These are phyloP conservation scores for Hyaloscypha finlandica DNA, from an alignment of 495 filamentous ascomycete species.

Conservation along the genomic window DNA sequence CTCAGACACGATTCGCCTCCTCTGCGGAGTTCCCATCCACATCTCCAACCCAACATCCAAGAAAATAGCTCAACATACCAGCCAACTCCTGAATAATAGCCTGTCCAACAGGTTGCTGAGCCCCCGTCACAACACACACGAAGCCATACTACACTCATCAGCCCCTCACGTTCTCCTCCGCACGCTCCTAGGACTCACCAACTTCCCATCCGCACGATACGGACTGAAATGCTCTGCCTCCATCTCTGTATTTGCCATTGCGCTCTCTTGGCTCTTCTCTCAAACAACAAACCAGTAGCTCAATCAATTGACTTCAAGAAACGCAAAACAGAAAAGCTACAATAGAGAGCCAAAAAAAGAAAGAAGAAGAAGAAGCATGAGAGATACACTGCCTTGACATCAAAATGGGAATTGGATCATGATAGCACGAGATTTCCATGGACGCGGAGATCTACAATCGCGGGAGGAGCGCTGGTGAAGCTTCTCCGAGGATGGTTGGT, in stretches of 20 bases:
- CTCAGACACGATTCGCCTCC: background rate
- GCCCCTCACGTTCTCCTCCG: background rate
- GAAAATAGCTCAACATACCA: constrained; percentile 37
- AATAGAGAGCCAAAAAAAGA: background rate
- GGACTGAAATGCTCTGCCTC: constrained; percentile 53
- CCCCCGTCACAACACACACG: constrained; percentile 62
- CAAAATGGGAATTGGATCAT: background rate
- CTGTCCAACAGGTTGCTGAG: constrained; percentile 57
- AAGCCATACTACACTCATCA: constrained; percentile 53
- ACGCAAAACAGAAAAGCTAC: background rate
- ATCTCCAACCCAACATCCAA: background rate
- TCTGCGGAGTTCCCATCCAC: background rate
- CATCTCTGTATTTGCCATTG: background rate
- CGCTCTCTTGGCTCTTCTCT: background rate
- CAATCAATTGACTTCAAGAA: background rate
- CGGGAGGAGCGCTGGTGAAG: background rate
- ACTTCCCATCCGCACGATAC: constrained; percentile 60
- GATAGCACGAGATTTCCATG: background rate
- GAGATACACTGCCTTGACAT: constrained; percentile 3
- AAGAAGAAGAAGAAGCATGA: background rate
- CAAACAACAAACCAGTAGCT: background rate
- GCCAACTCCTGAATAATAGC: constrained; percentile 60
- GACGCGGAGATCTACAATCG: constrained; percentile 24
- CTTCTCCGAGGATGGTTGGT: constrained; percentile 12
- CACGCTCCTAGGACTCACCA: constrained; percentile 41